phyloP scores from a whole-genome alignment of 345 rosid genomes.

The Litchi chinensis region DNA sequence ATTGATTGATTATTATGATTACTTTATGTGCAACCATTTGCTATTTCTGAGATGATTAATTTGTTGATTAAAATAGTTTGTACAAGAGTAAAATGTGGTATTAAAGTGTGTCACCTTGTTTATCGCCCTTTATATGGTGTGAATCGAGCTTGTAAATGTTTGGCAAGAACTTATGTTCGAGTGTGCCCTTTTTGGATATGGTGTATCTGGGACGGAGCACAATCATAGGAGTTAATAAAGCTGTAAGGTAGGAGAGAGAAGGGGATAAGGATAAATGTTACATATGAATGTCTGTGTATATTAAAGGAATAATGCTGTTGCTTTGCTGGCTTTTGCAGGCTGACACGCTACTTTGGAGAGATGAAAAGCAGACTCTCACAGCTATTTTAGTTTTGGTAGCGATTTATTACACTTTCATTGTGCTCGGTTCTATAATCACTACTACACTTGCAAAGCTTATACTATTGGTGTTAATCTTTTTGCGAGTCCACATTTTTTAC shows the following conservation, averaged over 20 bases:
- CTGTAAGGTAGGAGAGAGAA: background rate
- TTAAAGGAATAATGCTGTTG: conserved; percentile 11
- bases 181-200: too few species aligned
- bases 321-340: too few species aligned
- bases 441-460: conserved; percentile 72
- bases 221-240: background rate
- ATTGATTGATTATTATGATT: background rate
- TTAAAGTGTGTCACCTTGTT: too few species aligned
- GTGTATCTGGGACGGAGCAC: too few species aligned
- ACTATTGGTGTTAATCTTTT: conserved; percentile 49
- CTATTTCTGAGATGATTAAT: too few species aligned
- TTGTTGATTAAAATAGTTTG: background rate
- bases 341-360: conserved; percentile 85
- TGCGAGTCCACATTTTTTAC: conserved; percentile 78
- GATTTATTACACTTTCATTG: conserved; percentile 73
- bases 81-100: too few species aligned
- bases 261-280: background rate
- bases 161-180: too few species aligned
- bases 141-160: too few species aligned
- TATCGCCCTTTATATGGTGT: too few species aligned
- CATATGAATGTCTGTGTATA: conserved; percentile 12
- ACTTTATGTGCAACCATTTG: background rate
- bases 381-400: conserved; percentile 53
- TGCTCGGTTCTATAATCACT: conserved; percentile 56
- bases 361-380: conserved; percentile 56